These are phyloP conservation scores for Geoglossum cookeanum DNA, from an alignment of 2,329 filamentous ascomycete genomes.

Conservation along the genomic window DNA sequence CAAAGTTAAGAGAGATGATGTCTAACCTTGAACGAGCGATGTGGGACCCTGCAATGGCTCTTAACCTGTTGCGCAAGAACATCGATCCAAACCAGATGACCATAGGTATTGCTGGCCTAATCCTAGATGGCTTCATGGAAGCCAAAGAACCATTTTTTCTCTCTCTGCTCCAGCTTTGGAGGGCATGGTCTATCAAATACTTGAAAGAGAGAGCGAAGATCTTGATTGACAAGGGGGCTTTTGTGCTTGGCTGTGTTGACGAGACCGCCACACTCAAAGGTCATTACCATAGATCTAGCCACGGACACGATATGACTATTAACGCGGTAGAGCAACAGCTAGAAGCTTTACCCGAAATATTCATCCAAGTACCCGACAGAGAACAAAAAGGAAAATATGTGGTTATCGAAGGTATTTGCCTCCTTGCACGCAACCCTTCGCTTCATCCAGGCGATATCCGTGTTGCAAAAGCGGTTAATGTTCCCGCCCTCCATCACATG, in stretches of 20 bases:
- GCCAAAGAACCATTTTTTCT: slow-evolving; percentile 60
- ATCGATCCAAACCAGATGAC: slow-evolving; percentile 77
- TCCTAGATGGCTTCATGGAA: slow-evolving; percentile 61
- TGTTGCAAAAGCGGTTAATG: slow-evolving; percentile 66
- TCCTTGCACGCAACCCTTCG: slow-evolving; percentile 82
- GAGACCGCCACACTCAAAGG: slow-evolving; percentile 62
- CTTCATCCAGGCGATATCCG: slow-evolving; percentile 85
- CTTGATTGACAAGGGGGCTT: slow-evolving; percentile 62
- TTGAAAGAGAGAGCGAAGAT: slow-evolving; percentile 89
- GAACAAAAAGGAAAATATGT: slow-evolving; percentile 34
- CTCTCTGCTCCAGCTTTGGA: slow-evolving; percentile 67
- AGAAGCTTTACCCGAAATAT: slow-evolving; percentile 59
- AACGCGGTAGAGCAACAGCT: slow-evolving; percentile 10
- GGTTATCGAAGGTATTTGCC: slow-evolving; percentile 56
- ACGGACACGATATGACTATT: too few species aligned
- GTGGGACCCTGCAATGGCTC: slow-evolving; percentile 41
- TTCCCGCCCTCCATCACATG: slow-evolving; percentile 52
- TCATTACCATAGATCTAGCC: slow-evolving; percentile 28
- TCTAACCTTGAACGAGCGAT: slow-evolving; percentile 50
- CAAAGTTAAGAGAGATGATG: slow-evolving; percentile 50
- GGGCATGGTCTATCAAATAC: slow-evolving; percentile 71
- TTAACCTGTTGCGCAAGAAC: slow-evolving; percentile 49
- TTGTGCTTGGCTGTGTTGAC: slow-evolving; percentile 74
- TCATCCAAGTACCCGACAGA: slow-evolving; percentile 55
- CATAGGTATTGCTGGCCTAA: slow-evolving; percentile 52